Percentiles rank a stretch among this genome's conserved stretches.
Conservation (phyloP, 225 moss, liverwort and hornwort species). For the Lunularia cruciata region DNA sequence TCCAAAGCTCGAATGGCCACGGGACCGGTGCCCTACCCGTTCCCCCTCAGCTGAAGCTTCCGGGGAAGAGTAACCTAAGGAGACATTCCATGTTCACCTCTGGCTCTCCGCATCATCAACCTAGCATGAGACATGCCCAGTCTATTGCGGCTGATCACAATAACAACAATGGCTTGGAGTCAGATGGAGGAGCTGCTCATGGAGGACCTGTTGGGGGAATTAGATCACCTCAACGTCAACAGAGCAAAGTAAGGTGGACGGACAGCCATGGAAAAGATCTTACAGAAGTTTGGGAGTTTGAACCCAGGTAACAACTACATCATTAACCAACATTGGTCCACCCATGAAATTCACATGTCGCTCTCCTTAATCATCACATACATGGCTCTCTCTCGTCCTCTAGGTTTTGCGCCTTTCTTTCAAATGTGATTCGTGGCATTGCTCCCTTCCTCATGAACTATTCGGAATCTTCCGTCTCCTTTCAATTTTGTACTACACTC, state of each 20-base stretch:
- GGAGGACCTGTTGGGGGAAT: slow-evolving; percentile 21
- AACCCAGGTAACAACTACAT: slow-evolving; percentile 96
- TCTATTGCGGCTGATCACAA: slow-evolving; percentile 13
- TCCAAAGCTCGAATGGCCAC: slow-evolving; percentile 63
- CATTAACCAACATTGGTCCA: background rate
- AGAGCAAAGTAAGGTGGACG: slow-evolving; percentile 74
- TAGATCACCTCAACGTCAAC: slow-evolving; percentile 27
- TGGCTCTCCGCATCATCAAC: slow-evolving; percentile 53
- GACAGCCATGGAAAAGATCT: slow-evolving; percentile 87
- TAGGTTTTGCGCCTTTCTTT: background rate
- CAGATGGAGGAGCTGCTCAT: slow-evolving; percentile 16
- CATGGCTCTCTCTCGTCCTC: background rate
- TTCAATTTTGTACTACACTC: too few relatives aligned
- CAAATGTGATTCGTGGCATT: background rate
- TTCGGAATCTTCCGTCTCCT: too few relatives aligned
- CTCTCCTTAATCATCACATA: too few relatives aligned
- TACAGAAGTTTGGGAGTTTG: slow-evolving; percentile 92
- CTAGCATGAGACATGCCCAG: slow-evolving; percentile 25
- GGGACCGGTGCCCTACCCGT: slow-evolving; percentile 31
- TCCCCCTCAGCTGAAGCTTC: slow-evolving; percentile 52
- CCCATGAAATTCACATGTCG: too few relatives aligned
- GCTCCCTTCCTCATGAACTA: background rate
- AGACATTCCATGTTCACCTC: slow-evolving; percentile 54
- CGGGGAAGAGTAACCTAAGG: slow-evolving; percentile 82
- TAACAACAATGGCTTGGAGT: slow-evolving; percentile 12